Conservation (phyloP, 2,329 filamentous ascomycete species). For the Venturia oleaginea region DNA sequence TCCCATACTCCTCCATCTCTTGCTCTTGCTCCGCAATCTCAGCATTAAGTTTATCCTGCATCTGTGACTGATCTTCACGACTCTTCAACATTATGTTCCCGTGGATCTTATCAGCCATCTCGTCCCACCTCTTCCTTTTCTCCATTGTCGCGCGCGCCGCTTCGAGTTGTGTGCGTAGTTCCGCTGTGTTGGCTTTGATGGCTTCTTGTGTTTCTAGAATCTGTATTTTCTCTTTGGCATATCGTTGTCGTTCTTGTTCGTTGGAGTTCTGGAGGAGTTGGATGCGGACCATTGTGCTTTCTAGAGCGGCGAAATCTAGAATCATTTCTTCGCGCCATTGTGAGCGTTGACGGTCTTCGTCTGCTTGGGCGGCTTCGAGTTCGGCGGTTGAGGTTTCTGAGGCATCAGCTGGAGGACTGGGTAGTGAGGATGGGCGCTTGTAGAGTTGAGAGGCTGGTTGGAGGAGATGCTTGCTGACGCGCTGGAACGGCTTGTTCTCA, state of each 20-base stretch:
- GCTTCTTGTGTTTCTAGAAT: conserved; percentile 71
- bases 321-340: conserved; percentile 74
- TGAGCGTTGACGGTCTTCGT: conserved; percentile 46
- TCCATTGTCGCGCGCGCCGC: conserved; percentile 66
- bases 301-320: conserved; percentile 81
- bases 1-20: conserved; percentile 72
- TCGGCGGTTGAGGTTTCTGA: conserved; percentile 36
- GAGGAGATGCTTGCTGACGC: conserved; percentile 73
- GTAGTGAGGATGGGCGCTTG: conserved; percentile 45
- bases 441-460: conserved; percentile 56
- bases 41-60: conserved; percentile 71
- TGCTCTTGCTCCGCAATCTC: conserved; percentile 82
- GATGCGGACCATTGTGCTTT: conserved; percentile 76
- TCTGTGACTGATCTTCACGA: conserved; percentile 71
- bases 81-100: conserved; percentile 69
- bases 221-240: conserved; percentile 67
- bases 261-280: conserved; percentile 83
- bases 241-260: conserved; percentile 70
- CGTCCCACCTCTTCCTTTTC: conserved; percentile 78
- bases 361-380: conserved; percentile 38
- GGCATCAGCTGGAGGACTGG: conserved; percentile 54
- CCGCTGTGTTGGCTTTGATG: conserved; percentile 65
- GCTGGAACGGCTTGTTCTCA: conserved; percentile 86
- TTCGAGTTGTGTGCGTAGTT: conserved; percentile 66
- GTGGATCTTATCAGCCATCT: conserved; percentile 78